A percentile compares a stretch with the other conserved stretches of the same genome.
Evolutionary conservation across 106 monocot genomes (phyloP).

Genomic region (Gastrodia elata): DNA sequence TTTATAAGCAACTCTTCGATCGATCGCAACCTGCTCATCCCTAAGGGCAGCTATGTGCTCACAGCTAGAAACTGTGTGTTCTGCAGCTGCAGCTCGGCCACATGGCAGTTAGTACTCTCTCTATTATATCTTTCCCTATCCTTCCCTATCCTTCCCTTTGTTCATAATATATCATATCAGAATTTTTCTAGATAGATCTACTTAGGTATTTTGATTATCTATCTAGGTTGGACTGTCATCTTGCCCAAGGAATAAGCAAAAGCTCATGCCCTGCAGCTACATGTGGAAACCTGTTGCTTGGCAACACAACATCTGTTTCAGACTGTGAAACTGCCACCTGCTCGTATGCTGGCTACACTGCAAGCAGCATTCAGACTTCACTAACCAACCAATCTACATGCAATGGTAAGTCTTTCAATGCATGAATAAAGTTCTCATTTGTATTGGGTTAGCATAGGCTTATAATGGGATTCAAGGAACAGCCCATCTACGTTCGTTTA

Average conservation of each 20-base stretch:
- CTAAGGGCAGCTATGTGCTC: conserved; percentile 38
- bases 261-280: conserved; percentile 24
- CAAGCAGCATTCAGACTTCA: conserved; percentile 12
- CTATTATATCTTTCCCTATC: no score
- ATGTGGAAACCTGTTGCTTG: conserved; percentile 29
- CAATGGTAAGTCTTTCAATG: neutral
- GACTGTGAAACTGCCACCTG: conserved; percentile 26
- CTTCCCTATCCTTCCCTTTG: neutral
- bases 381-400: conserved; percentile 20
- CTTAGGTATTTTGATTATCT: neutral
- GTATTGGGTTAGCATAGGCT: no score
- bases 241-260: conserved; percentile 26
- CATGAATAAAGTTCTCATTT: neutral
- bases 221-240: conserved; percentile 24
- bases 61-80: conserved; percentile 38
- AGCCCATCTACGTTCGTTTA: no score
- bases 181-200: neutral
- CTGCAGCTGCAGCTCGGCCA: conserved; percentile 35
- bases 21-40: conserved; percentile 26
- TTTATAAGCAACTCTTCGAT: conserved; percentile 21
- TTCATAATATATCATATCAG: no score
- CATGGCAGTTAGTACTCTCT: conserved; percentile 22
- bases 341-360: conserved; percentile 45
- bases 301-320: conserved; percentile 22
- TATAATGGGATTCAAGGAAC: no score